Percentiles rank a stretch among this genome's conserved stretches.
Conservation (phyloP, 177 flowering plant species). For the Vitis hybrid region DNA sequence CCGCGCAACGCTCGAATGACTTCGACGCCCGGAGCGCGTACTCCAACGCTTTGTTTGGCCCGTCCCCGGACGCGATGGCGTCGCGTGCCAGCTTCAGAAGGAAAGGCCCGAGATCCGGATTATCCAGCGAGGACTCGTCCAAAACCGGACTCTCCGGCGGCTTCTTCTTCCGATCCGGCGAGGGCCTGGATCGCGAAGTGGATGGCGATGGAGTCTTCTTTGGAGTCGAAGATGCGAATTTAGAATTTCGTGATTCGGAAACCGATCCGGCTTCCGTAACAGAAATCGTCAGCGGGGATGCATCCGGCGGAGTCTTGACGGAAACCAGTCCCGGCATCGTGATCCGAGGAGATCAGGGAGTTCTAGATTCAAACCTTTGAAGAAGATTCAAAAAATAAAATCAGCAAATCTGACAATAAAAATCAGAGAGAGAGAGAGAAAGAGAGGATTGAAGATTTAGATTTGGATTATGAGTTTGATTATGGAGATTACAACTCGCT, state of each 20-base stretch:
- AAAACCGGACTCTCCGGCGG: constrained; percentile 40
- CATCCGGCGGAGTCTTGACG: constrained; percentile 53
- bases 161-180: constrained; percentile 62
- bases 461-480: too few relatives aligned
- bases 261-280: constrained; percentile 22
- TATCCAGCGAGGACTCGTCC: constrained; percentile 82
- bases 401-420: too few relatives aligned
- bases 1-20: constrained; percentile 79
- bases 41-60: constrained; percentile 82
- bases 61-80: constrained; percentile 83
- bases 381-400: too few relatives aligned
- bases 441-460: too few relatives aligned
- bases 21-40: constrained; percentile 84
- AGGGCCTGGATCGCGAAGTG: constrained; percentile 59
- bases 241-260: neutral
- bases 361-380: too few relatives aligned
- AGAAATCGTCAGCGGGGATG: constrained; percentile 34
- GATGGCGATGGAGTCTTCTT: constrained; percentile 57
- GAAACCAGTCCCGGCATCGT: constrained; percentile 81
- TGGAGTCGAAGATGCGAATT: neutral
- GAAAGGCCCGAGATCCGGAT: constrained; percentile 97
- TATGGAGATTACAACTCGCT: too few relatives aligned
- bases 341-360: neutral
- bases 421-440: too few relatives aligned
- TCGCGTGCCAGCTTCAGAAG: constrained; percentile 84